Conservation (phyloP, 2,329 filamentous ascomycete genomes). For the Ceratocystis alfenasii region DNA sequence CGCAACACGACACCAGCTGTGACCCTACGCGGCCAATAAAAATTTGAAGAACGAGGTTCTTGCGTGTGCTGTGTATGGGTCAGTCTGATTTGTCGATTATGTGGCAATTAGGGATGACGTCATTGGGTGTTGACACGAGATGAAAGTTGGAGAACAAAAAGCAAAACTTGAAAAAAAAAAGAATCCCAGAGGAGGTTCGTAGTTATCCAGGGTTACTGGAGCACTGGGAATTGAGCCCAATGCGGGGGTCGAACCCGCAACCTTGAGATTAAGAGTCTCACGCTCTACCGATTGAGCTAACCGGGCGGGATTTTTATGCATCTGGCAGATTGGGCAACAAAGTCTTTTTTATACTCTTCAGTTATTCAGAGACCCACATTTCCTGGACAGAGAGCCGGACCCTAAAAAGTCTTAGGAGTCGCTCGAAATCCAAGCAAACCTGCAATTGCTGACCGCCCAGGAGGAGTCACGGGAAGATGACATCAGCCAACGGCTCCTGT, state of each 20-base stretch:
- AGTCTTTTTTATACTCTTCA: no score
- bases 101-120: not conserved
- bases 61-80: not conserved
- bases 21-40: not conserved
- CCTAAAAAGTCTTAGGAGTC: no score
- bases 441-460: no score
- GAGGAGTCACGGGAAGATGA: no score
- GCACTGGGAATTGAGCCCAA: constrained; percentile 24
- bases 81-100: not conserved
- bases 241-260: constrained; percentile 34
- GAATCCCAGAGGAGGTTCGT: not conserved
- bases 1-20: no score
- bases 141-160: not conserved
- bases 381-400: no score
- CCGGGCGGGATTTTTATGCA: constrained; percentile 32
- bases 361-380: no score
- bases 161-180: not conserved
- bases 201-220: constrained; percentile 2
- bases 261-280: constrained; percentile 52
- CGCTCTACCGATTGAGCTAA: constrained; percentile 62
- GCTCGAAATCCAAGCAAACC: no score
- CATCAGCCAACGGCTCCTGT: no score
- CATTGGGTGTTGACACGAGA: not conserved
- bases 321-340: no score
- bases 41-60: not conserved